phyloP scores from a whole-genome alignment of 169 alveolate species.

The Cryptosporidium tyzzeri region DNA sequence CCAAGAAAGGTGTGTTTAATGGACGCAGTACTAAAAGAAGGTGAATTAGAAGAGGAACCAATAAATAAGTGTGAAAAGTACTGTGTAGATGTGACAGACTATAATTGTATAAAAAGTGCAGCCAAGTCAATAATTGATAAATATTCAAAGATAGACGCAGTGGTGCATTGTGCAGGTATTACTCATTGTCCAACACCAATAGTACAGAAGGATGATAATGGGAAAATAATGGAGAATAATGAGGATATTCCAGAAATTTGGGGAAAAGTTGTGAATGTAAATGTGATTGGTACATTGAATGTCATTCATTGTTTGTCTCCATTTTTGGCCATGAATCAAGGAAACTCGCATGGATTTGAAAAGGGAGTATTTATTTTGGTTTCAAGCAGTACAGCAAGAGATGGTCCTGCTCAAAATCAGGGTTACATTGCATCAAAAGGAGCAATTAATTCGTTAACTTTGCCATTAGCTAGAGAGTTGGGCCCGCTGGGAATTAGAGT shows the following conservation, averaged over 20 bases:
- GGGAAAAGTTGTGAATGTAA: conserved; percentile 47
- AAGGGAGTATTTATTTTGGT: conserved; percentile 58
- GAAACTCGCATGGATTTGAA: conserved; percentile 39
- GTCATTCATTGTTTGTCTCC: conserved; percentile 57
- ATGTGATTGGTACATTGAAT: conserved; percentile 51
- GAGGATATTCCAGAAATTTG: conserved; percentile 70
- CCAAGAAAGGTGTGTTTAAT: conserved; percentile 52
- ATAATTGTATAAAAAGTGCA: conserved; percentile 10
- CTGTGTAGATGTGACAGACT: conserved; percentile 37
- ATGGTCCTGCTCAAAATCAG: conserved; percentile 58
- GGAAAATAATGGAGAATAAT: conserved; percentile 52
- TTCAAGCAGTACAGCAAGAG: conserved; percentile 71
- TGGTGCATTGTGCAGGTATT: conserved; percentile 71
- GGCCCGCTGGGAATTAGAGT: conserved; percentile 87
- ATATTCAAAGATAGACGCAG: conserved; percentile 34
- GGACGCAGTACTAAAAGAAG: conserved; percentile 8
- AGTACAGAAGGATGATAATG: conserved; percentile 49
- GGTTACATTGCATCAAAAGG: conserved; percentile 66
- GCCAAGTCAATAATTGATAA: conserved; percentile 14
- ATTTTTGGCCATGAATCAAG: conserved; percentile 29
- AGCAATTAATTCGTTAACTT: conserved; percentile 53
- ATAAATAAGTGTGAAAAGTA: background rate
- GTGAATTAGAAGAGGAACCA: background rate
- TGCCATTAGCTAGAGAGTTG: conserved; percentile 88
- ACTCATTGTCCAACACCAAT: conserved; percentile 70